These are phyloP conservation scores for Aspergillus sclerotioniger DNA, from an alignment of 495 filamentous ascomycete species.

Conservation along the genomic window DNA sequence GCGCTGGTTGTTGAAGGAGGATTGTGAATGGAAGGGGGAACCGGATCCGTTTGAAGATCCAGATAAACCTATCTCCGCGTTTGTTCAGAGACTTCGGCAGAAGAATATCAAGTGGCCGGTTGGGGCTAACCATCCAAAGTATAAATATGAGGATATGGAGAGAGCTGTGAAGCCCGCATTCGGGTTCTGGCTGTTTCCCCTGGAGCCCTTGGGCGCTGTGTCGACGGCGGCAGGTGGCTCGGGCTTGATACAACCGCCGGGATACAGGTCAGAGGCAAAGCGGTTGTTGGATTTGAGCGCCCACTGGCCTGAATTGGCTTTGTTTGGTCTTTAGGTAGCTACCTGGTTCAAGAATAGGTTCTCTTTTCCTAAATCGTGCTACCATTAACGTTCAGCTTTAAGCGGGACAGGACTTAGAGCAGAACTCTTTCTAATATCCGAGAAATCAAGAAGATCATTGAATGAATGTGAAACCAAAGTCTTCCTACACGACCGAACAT, in stretches of 20 bases:
- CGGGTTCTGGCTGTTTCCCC: constrained; percentile 13
- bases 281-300: background rate
- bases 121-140: background rate
- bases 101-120: background rate
- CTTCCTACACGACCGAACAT: no score
- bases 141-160: constrained; percentile 8
- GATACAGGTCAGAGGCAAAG: background rate
- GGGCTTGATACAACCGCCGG: no score
- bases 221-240: no score
- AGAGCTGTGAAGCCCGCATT: constrained; percentile 8
- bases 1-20: constrained; percentile 2
- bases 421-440: no score
- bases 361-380: no score
- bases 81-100: background rate
- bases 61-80: background rate
- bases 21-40: background rate
- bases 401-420: no score
- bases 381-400: no score
- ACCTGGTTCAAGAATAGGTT: no score
- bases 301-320: background rate
- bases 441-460: no score
- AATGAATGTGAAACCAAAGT: no score
- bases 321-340: background rate
- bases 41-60: background rate
- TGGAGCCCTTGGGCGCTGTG: background rate